Conservation (phyloP, 352 stramenopile species). For the Phytophthora melonis region DNA sequence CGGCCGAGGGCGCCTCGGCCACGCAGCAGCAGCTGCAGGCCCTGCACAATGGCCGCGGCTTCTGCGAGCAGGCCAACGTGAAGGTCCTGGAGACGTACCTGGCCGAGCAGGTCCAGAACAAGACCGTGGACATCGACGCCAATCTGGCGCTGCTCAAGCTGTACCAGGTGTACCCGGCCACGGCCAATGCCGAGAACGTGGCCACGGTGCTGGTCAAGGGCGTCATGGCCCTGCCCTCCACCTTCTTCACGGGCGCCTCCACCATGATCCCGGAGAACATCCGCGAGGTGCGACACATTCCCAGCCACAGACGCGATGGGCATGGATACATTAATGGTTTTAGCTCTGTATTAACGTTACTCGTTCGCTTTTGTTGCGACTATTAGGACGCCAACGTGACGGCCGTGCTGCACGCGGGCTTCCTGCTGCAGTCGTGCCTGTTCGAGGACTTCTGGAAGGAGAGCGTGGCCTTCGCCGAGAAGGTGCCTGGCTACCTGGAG, state of each 20-base stretch:
- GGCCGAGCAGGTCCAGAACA: slow-evolving; percentile 73
- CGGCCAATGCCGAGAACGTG: slow-evolving; percentile 65
- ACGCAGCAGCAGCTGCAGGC: slow-evolving; percentile 71
- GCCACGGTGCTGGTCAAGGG: slow-evolving; percentile 78
- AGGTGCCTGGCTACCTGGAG: slow-evolving; percentile 74
- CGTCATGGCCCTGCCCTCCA: slow-evolving; percentile 69
- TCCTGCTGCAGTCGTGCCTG: slow-evolving; percentile 79
- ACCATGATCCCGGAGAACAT: slow-evolving; percentile 76
- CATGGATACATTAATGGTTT: background rate
- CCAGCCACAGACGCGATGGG: background rate
- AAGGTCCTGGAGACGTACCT: slow-evolving; percentile 74
- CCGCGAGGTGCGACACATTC: slow-evolving; percentile 56
- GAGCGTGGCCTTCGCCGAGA: slow-evolving; percentile 64
- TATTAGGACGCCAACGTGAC: slow-evolving; percentile 67
- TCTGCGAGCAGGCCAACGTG: slow-evolving; percentile 63
- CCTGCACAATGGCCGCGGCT: slow-evolving; percentile 53
- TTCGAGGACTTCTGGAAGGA: slow-evolving; percentile 89
- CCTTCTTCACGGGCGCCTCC: slow-evolving; percentile 81
- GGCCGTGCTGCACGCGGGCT: slow-evolving; percentile 62
- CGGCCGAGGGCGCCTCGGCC: slow-evolving; percentile 44
- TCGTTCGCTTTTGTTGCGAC: no score
- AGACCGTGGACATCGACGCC: slow-evolving; percentile 76
- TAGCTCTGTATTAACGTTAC: slow-evolving; percentile 20
- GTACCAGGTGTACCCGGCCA: slow-evolving; percentile 78
- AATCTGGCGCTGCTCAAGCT: slow-evolving; percentile 86